Conservation (phyloP, 257 asterid species). For the Ehretia macrophylla region DNA sequence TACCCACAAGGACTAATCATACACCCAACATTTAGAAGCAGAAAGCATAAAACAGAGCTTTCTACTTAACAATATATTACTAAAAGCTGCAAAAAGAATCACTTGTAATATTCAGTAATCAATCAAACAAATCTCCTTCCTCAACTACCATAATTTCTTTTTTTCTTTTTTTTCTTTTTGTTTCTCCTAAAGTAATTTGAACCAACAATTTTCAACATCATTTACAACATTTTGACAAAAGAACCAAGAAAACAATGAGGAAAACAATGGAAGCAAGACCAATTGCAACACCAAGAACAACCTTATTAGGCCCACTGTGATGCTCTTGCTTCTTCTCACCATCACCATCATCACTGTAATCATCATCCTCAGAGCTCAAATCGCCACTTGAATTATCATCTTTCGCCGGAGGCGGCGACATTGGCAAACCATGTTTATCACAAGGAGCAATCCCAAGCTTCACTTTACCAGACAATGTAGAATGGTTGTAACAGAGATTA, state of each 20-base stretch:
- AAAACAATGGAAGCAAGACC: conserved; percentile 81
- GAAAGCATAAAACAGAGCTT: no score
- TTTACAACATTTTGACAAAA: conserved; percentile 74
- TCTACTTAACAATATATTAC: no score
- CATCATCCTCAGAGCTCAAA: conserved; percentile 26
- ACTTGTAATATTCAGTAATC: conserved; percentile 1
- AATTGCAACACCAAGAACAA: conserved; percentile 88
- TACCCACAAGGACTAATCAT: no score
- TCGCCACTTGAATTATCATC: conserved; percentile 36
- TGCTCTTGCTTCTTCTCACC: conserved; percentile 29
- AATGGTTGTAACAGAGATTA: conserved; percentile 70
- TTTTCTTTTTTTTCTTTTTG: neutral
- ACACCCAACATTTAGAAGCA: no score
- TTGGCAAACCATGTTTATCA: conserved; percentile 74
- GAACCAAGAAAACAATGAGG: conserved; percentile 77
- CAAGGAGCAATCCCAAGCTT: conserved; percentile 93
- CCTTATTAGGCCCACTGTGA: conserved; percentile 76
- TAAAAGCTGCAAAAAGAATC: neutral
- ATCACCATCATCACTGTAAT: conserved; percentile 25
- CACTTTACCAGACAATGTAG: conserved; percentile 49
- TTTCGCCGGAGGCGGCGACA: conserved; percentile 81
- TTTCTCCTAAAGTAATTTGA: conserved; percentile 27
- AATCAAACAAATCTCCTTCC: conserved; percentile 7
- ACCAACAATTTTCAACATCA: conserved; percentile 35
- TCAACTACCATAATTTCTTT: neutral